phyloP scores from a whole-genome alignment of 441 rosid species.

The Gossypium gossypioides region DNA sequence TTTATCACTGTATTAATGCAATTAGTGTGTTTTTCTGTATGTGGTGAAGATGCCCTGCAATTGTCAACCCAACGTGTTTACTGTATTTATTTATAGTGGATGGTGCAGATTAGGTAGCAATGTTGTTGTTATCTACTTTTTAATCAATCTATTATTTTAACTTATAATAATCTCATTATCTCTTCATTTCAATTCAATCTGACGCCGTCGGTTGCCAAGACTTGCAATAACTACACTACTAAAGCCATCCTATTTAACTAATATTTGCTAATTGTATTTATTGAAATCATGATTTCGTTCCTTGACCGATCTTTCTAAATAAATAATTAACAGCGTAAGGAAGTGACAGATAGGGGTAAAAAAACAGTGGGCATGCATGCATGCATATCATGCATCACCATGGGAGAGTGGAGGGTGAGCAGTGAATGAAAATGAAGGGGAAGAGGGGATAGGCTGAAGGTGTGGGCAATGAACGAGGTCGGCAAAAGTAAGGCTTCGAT shows the following conservation, averaged over 20 bases:
- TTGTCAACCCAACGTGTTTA: not conserved
- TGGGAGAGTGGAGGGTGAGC: not conserved
- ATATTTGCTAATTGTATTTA: not conserved
- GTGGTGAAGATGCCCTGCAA: not conserved
- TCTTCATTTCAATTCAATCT: not conserved
- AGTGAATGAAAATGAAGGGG: not conserved
- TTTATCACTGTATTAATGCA: not conserved
- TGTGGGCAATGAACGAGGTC: constrained; percentile 11
- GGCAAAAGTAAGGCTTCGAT: constrained; percentile 23
- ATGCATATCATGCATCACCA: not conserved
- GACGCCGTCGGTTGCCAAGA: too few species aligned
- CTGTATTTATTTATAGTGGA: not conserved
- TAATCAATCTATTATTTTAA: not conserved
- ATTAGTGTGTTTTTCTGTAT: not conserved
- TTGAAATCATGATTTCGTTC: too few species aligned
- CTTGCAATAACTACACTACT: not conserved
- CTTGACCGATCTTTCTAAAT: too few species aligned
- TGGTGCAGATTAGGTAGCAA: not conserved
- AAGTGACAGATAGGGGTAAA: too few species aligned
- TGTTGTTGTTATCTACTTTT: not conserved
- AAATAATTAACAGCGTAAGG: too few species aligned
- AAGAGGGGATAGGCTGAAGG: not conserved
- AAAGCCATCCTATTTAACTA: not conserved
- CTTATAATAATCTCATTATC: not conserved
- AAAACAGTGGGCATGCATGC: not conserved